Percentiles rank a stretch among this genome's conserved stretches.
Evolutionary conservation across 345 rosid species (phyloP).

Genomic region (Toxicodendron radicans): DNA sequence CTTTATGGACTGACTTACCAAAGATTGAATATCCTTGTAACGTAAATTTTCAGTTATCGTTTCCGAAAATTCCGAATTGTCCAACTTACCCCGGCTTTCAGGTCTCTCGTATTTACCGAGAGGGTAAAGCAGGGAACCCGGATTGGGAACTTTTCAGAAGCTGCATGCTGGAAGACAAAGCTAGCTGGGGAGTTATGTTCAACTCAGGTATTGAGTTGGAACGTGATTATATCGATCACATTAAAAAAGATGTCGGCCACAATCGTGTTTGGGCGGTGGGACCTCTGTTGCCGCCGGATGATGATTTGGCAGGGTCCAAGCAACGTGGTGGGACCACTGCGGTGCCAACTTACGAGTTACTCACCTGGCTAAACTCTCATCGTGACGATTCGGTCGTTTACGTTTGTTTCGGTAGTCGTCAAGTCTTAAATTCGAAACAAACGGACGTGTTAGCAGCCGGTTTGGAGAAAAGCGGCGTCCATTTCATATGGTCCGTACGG

Average conservation of each 20-base stretch:
- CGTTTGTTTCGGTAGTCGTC: conserved; percentile 24
- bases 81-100: conserved; percentile 45
- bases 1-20: conserved; percentile 33
- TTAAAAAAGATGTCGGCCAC: conserved; percentile 31
- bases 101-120: conserved; percentile 27
- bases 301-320: background rate
- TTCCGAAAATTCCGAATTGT: conserved; percentile 38
- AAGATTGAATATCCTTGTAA: conserved; percentile 6
- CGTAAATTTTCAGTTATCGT: conserved; percentile 20
- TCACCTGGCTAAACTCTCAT: conserved; percentile 22
- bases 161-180: conserved; percentile 29
- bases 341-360: background rate
- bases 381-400: conserved; percentile 13
- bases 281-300: conserved; percentile 24
- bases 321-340: conserved; percentile 31
- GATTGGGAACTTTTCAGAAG: conserved; percentile 35
- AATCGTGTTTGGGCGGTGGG: conserved; percentile 46
- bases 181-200: conserved; percentile 61
- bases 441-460: conserved; percentile 12
- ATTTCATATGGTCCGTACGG: conserved; percentile 10
- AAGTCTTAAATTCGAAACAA: background rate
- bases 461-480: conserved; percentile 19
- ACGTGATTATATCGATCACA: conserved; percentile 37
- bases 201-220: conserved; percentile 58
- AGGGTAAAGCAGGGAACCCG: conserved; percentile 32